A percentile compares a stretch with the other conserved stretches of the same genome.
Evolutionary conservation across 345 rosid genomes (phyloP).

Genomic region (Lepidium sativum): DNA sequence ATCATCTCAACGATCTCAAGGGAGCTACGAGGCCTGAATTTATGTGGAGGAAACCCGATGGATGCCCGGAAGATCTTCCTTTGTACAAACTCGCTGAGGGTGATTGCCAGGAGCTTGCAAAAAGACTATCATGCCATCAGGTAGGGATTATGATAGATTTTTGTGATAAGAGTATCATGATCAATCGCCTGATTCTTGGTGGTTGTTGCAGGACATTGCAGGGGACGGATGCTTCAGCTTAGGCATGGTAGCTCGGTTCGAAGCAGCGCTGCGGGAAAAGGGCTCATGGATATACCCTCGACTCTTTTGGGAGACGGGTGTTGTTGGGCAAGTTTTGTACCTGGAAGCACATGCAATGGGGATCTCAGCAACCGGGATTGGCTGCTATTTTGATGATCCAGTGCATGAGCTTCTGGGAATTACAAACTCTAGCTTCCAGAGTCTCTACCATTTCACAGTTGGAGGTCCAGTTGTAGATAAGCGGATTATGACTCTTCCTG

Average conservation of each 20-base stretch:
- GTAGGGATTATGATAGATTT: conserved; percentile 20
- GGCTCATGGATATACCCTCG: conserved; percentile 86
- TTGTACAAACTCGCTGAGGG: conserved; percentile 53
- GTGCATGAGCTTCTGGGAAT: conserved; percentile 76
- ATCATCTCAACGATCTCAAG: conserved; percentile 57
- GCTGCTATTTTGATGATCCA: conserved; percentile 93
- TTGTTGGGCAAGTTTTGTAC: conserved; percentile 79
- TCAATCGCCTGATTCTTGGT: neutral
- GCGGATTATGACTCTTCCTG: conserved; percentile 87
- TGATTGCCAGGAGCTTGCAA: conserved; percentile 54
- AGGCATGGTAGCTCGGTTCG: conserved; percentile 79
- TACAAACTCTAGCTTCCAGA: conserved; percentile 54
- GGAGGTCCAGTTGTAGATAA: conserved; percentile 79
- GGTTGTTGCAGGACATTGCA: conserved; percentile 63
- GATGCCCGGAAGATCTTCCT: conserved; percentile 64
- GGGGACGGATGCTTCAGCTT: conserved; percentile 92
- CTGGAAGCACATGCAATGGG: conserved; percentile 91
- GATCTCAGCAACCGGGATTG: conserved; percentile 86
- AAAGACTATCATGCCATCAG: conserved; percentile 79
- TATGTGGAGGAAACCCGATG: conserved; percentile 71
- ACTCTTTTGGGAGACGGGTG: conserved; percentile 89
- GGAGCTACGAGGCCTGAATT: conserved; percentile 44
- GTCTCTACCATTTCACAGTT: conserved; percentile 76
- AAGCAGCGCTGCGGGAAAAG: conserved; percentile 42
- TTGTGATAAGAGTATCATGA: neutral